Conservation (phyloP, 169 alveolate species). For the Eimeria necatrix region DNA sequence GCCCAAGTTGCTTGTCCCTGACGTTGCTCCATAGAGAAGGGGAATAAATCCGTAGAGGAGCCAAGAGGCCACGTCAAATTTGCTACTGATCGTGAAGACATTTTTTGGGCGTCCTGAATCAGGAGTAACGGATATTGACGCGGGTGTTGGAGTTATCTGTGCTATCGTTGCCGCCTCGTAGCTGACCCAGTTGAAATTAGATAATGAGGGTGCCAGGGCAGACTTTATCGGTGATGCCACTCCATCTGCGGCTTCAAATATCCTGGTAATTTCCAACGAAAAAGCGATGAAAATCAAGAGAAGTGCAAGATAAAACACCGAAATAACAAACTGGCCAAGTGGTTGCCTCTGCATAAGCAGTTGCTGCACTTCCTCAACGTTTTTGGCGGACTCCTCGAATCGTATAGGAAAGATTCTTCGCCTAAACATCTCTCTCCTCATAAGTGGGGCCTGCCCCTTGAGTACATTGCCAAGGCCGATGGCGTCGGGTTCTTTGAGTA, state of each 20-base stretch:
- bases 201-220: conserved; percentile 45
- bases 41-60: conserved; percentile 58
- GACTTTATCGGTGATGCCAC: conserved; percentile 21
- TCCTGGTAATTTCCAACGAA: conserved; percentile 61
- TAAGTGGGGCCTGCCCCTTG: conserved; percentile 51
- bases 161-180: background rate
- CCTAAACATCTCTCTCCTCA: conserved; percentile 66
- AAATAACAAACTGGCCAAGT: conserved; percentile 24
- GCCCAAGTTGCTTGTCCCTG: conserved; percentile 64
- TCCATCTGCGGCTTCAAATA: conserved; percentile 65
- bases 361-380: conserved; percentile 67
- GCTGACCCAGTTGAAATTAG: conserved; percentile 44
- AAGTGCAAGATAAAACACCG: conserved; percentile 1
- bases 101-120: conserved; percentile 29
- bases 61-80: conserved; percentile 75
- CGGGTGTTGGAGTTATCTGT: background rate
- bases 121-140: background rate
- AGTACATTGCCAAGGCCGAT: conserved; percentile 59
- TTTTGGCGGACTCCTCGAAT: conserved; percentile 73
- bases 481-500: background rate
- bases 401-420: conserved; percentile 74
- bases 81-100: conserved; percentile 12
- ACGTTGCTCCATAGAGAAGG: conserved; percentile 55
- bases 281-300: conserved; percentile 60
- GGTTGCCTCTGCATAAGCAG: conserved; percentile 57